Evolutionary conservation across 371 early-diverging fungal genomes (phyloP).

Genomic region (Actinomortierella wolfii): DNA sequence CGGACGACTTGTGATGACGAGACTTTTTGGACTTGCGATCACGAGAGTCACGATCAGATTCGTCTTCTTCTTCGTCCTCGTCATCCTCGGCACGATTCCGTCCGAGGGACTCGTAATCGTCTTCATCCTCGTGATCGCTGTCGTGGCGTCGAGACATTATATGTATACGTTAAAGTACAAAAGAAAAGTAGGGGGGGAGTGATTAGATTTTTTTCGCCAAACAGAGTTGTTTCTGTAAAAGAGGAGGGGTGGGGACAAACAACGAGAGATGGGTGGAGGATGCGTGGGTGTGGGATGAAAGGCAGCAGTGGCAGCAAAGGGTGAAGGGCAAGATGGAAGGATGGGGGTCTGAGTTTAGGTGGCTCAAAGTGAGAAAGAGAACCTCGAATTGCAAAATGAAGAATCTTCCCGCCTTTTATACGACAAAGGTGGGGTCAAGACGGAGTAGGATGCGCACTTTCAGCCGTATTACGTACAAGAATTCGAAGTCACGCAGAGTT

Average conservation of each 20-base stretch:
- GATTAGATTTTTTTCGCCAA: constrained; percentile 9
- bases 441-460: background rate
- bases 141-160: constrained; percentile 47
- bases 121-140: constrained; percentile 60
- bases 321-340: constrained; percentile 6
- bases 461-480: too few relatives aligned
- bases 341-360: constrained; percentile 5
- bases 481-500: too few relatives aligned
- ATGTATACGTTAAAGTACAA: constrained; percentile 1
- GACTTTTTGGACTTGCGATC: constrained; percentile 7
- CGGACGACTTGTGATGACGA: constrained; percentile 5
- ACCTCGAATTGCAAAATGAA: too few relatives aligned
- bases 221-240: constrained; percentile 11
- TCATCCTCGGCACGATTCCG: constrained; percentile 54
- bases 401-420: background rate
- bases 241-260: background rate
- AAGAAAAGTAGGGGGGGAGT: constrained; percentile 8
- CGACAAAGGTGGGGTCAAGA: background rate
- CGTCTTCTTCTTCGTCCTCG: constrained; percentile 51
- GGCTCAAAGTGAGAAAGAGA: background rate
- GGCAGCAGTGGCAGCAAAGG: too few relatives aligned
- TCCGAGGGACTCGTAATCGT: constrained; percentile 59
- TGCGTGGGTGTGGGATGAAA: background rate
- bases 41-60: constrained; percentile 26
- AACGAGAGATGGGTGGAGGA: background rate